A percentile compares a stretch with the other conserved stretches of the same genome.
These are phyloP conservation scores for Colletotrichum acutatum DNA, from an alignment of 2,329 filamentous ascomycete species.

Conservation along the genomic window DNA sequence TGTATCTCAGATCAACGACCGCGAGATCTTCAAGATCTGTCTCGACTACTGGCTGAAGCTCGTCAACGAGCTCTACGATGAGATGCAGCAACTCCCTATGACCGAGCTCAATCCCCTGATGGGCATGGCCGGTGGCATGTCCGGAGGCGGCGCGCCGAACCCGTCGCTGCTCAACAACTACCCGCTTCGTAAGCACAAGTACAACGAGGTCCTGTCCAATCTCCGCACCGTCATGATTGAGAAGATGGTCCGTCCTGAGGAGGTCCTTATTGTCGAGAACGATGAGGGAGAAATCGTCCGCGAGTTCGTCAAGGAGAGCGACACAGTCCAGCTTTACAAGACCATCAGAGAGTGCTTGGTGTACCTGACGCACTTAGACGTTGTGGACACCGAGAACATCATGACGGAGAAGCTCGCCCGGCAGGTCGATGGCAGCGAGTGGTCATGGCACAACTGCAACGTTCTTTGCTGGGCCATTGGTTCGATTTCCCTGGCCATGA, in stretches of 20 bases:
- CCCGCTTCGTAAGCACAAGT: conserved; percentile 97
- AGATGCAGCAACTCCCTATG: conserved; percentile 97
- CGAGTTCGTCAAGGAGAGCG: conserved; percentile 99
- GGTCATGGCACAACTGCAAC: conserved; percentile 99
- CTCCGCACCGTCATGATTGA: conserved; percentile 98
- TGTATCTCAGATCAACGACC: conserved; percentile 98
- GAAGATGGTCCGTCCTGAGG: conserved; percentile 98
- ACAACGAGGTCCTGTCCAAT: conserved; percentile 92
- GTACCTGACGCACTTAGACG: conserved; percentile 96
- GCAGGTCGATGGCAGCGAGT: conserved; percentile 94
- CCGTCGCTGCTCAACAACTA: conserved; percentile 88
- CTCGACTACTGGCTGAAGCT: conserved; percentile 99
- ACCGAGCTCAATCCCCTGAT: conserved; percentile 92
- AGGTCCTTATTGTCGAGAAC: conserved; percentile 99
- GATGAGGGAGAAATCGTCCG: conserved; percentile 99
- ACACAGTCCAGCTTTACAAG: conserved; percentile 99
- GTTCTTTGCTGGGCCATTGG: conserved; percentile 99
- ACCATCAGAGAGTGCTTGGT: conserved; percentile 97
- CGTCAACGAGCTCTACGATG: conserved; percentile 97
- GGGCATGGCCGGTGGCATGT: conserved; percentile 77
- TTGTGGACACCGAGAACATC: conserved; percentile 96
- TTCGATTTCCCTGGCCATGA: conserved; percentile 98
- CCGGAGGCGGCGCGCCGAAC: conserved; percentile 86
- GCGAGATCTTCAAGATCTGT: conserved; percentile 99
- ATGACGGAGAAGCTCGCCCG: conserved; percentile 98